These are phyloP conservation scores for Polysphondylium violaceum DNA, from an alignment of 78 protist genomes.

Conservation along the genomic window DNA sequence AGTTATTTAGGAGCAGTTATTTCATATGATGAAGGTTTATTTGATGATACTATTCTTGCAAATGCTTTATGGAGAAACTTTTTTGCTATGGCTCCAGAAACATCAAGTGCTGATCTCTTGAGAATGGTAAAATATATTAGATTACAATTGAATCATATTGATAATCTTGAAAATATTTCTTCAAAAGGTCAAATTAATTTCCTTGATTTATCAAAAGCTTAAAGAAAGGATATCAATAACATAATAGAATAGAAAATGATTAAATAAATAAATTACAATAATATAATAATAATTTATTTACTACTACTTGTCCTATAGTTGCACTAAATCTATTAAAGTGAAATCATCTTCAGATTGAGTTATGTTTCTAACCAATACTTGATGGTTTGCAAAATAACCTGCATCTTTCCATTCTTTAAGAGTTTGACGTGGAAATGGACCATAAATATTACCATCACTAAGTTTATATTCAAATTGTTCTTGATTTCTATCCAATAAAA, in stretches of 20 bases:
- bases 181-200: constrained; percentile 33
- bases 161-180: constrained; percentile 33
- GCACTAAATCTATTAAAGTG: background rate
- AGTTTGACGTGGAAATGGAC: background rate
- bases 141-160: constrained; percentile 45
- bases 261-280: constrained; percentile 13
- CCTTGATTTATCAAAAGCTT: background rate
- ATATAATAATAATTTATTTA: background rate
- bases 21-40: constrained; percentile 60
- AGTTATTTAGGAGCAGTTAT: constrained; percentile 57
- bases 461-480: constrained; percentile 28
- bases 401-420: constrained; percentile 32
- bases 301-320: background rate
- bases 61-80: constrained; percentile 74
- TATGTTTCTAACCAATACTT: background rate
- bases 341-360: background rate
- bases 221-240: background rate
- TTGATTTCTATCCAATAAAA: too few species aligned
- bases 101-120: background rate
- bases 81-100: constrained; percentile 34
- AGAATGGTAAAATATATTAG: constrained; percentile 45
- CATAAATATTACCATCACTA: constrained; percentile 26
- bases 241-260: background rate
- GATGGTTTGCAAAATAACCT: background rate
- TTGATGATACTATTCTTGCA: constrained; percentile 46